Evolutionary conservation across 148 eudicot genomes (phyloP).

Genomic region (Cornus kousa): DNA sequence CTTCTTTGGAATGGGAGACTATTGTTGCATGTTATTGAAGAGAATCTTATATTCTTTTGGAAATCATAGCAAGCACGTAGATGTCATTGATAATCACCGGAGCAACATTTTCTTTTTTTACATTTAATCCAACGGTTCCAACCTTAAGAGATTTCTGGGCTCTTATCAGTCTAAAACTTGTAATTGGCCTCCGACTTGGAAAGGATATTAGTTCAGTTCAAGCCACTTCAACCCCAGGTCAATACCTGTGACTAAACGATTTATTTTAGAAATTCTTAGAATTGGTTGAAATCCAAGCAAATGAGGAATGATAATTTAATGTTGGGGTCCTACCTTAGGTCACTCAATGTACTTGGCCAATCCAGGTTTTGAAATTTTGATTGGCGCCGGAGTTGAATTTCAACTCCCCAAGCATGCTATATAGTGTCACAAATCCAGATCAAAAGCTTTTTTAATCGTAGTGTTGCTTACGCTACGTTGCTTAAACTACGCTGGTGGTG

Average conservation of each 20-base stretch:
- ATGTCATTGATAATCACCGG: too few relatives aligned
- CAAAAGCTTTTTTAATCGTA: not conserved
- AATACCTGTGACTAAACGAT: not conserved
- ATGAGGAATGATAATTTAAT: not conserved
- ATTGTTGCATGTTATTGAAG: not conserved
- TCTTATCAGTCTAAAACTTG: not conserved
- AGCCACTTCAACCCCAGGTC: not conserved
- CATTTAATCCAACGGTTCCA: not conserved
- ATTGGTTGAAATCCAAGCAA: too few relatives aligned
- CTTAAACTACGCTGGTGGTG: not conserved
- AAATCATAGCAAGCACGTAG: not conserved
- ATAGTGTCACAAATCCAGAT: not conserved
- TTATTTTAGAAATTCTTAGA: too few relatives aligned
- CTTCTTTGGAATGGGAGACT: not conserved
- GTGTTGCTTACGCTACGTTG: too few relatives aligned
- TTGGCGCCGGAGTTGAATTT: not conserved
- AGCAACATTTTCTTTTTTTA: not conserved
- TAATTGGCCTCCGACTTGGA: not conserved
- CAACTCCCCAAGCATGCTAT: not conserved
- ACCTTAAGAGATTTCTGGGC: not conserved
- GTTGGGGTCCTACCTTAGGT: not conserved
- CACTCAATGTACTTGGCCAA: not conserved
- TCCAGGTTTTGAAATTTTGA: not conserved
- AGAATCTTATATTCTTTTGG: constrained; percentile 2
- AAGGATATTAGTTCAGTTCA: not conserved